These are phyloP conservation scores for Nepenthes gracilis DNA, from an alignment of 148 eudicot species.

Conservation along the genomic window DNA sequence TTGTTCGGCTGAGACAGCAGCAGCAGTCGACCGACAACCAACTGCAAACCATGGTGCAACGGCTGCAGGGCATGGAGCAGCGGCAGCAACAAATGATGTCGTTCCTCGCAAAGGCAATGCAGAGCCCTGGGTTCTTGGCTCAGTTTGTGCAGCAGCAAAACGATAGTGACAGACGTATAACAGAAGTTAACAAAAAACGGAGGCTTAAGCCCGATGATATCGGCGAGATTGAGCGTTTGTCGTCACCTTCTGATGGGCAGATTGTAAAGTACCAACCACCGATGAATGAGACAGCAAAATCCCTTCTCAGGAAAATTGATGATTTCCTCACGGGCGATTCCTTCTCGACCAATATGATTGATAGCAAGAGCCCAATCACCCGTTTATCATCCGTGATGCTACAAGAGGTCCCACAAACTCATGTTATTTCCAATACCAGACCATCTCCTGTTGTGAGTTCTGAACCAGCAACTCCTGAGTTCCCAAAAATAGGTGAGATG, in stretches of 20 bases:
- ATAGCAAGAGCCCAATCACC: conserved; percentile 7
- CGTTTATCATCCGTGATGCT: conserved; percentile 32
- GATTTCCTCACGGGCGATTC: conserved; percentile 14
- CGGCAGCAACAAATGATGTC: conserved; percentile 73
- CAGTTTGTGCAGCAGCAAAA: conserved; percentile 50
- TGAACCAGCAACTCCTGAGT: too few species aligned
- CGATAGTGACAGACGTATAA: conserved; percentile 29
- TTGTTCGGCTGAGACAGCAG: conserved; percentile 49
- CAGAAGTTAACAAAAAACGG: conserved; percentile 40
- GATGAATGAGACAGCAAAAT: conserved; percentile 35
- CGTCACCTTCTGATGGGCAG: conserved; percentile 29
- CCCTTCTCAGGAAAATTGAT: conserved; percentile 38
- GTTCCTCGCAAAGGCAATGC: conserved; percentile 46
- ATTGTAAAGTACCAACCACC: conserved; percentile 47
- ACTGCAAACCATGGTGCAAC: conserved; percentile 44
- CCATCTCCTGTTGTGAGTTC: too few species aligned
- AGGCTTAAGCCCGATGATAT: conserved; percentile 29
- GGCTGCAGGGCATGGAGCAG: conserved; percentile 68
- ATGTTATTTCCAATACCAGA: conserved; percentile 3
- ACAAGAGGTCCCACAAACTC: conserved; percentile 31
- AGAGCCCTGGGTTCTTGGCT: conserved; percentile 56
- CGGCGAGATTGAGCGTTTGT: conserved; percentile 4
- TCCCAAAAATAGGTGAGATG: too few species aligned
- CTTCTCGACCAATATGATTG: conserved; percentile 10
- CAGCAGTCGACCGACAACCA: conserved; percentile 50